Evolutionary conservation across 2,329 filamentous ascomycete species (phyloP), one percentile per base, ranked within the genome.

Genomic region (Alternaria gaisen): DNA sequence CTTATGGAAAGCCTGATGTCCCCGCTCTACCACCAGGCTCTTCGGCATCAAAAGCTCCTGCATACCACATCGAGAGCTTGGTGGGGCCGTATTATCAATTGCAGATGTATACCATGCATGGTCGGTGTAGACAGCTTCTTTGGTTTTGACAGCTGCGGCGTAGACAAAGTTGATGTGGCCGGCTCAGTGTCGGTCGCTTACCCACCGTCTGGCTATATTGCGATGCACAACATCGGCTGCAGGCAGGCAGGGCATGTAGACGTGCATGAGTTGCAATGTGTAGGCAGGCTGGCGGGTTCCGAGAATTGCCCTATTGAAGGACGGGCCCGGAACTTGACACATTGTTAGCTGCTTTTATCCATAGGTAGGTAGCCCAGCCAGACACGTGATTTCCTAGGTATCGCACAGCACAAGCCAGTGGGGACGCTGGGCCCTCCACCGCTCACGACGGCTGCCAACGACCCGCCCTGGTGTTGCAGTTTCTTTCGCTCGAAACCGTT

Each of bases 391-490:
- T 7, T 56, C 28, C 28, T 5, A 30, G 28, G 51, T 53, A 38
- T 36, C 43, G 60, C 51, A 41, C 38, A 30, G 28, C 28, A 30
- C 28, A 30, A 30, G 28, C 28, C 28, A 11, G 28, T 30, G 28
- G 28, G 28, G 28, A 30, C 28, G 28, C 28, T 30, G 56, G 63
- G 56, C 55, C 60, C 57, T 63, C 60, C 60, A 63, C 63, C 60
- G 63, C 63, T 64, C 66, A 67, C 64, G 53, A 64, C 61, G 58
- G 52, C 61, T 68, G 52, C 51, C 58, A 64, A 59, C 64, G 61
- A 67, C 58, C 58, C 63, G 65, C 54, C 56, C 66, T 62, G 62
- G 64, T 62, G 64, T 65, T 63, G 66, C 64, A 61, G 48, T 55
- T 58, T 64, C 64, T 64, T 56, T 63, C 62, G 56, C 61, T 64